A percentile compares a stretch with the other conserved stretches of the same genome.
Conservation (phyloP, 352 stramenopile genomes). For the Pythium volutum region DNA sequence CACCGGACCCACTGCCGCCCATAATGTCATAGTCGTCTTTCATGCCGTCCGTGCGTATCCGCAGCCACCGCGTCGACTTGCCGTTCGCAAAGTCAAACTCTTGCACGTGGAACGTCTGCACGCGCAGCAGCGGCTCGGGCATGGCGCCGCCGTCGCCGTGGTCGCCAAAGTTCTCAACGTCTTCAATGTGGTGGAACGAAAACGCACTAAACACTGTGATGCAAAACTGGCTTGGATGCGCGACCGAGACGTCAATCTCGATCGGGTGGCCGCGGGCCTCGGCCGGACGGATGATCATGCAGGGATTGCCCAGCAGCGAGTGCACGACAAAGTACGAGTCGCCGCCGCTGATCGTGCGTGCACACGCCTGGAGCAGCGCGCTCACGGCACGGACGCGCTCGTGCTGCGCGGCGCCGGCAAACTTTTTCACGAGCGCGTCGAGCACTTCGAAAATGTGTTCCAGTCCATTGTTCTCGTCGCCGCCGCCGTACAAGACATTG, state of each 20-base stretch:
- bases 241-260: constrained; percentile 61
- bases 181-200: constrained; percentile 74
- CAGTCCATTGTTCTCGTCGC: constrained; percentile 56
- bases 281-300: constrained; percentile 71
- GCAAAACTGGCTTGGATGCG: constrained; percentile 56
- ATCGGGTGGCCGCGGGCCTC: constrained; percentile 68
- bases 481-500: constrained; percentile 68
- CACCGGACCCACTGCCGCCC: neutral
- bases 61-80: constrained; percentile 66
- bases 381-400: constrained; percentile 69
- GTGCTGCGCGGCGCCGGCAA: constrained; percentile 52
- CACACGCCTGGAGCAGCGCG: constrained; percentile 65
- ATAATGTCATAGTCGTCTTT: constrained; percentile 35
- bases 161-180: constrained; percentile 65
- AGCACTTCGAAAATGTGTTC: constrained; percentile 84
- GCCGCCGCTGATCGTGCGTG: constrained; percentile 69
- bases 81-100: constrained; percentile 75
- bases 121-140: constrained; percentile 53
- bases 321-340: constrained; percentile 83
- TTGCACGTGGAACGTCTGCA: constrained; percentile 74
- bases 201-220: constrained; percentile 80
- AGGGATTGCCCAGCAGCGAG: constrained; percentile 62
- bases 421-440: constrained; percentile 65
- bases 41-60: constrained; percentile 54
- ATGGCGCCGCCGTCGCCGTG: constrained; percentile 36